Base-by-base conservation (phyloP, 768 basidiomycete genomes). In the Psilocybe cyanescens region DNA sequence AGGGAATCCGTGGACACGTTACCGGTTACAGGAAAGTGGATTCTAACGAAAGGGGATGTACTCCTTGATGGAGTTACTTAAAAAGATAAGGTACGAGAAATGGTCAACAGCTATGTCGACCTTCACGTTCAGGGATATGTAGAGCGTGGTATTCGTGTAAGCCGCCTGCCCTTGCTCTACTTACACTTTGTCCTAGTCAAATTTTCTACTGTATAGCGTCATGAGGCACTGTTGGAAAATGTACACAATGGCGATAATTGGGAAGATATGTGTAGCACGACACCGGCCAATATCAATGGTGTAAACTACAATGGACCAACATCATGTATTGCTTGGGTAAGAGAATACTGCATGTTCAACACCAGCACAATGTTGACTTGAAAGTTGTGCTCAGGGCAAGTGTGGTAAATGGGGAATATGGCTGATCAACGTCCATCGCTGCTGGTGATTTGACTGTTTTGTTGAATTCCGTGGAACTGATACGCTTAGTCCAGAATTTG, bases 11-110 rank as follows among this genome's bases (percentile, higher is more conserved):
- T n/a, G n/a, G 62, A 1, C 52, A 48, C 7, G 67, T 67, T 1
- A 60, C 54, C 17, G 69, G 64, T 5, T 63, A 67, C 49, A 68
- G 67, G 67, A 52, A 53, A 9, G 60, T 69, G 24, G 56, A 64
- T 31, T 62, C 60, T 47, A 63, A 60, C 28, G n/a, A 63, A 67
- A 47, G 46, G 28, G 1, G 48, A 14, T 69, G 68, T 35, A 47
- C 37, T 2, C 58, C 68, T 9, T 63, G 35, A 51, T 69, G 64
- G 60, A 49, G 50, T 4, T 19, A 24, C 3, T 45, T 63, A 29
- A 29, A 19, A n/a, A n/a, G n/a, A n/a, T n/a, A n/a, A n/a, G n/a
- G n/a, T n/a, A 28, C 5, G 12, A 44, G 8, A 44, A 11, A 28
- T 28, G 8, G 2, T 52, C 46, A 24, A 47, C 12, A 9, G 29